Evolutionary conservation across 192 early-diverging fungal species (phyloP).

Genomic region (Coemansia sp.): DNA sequence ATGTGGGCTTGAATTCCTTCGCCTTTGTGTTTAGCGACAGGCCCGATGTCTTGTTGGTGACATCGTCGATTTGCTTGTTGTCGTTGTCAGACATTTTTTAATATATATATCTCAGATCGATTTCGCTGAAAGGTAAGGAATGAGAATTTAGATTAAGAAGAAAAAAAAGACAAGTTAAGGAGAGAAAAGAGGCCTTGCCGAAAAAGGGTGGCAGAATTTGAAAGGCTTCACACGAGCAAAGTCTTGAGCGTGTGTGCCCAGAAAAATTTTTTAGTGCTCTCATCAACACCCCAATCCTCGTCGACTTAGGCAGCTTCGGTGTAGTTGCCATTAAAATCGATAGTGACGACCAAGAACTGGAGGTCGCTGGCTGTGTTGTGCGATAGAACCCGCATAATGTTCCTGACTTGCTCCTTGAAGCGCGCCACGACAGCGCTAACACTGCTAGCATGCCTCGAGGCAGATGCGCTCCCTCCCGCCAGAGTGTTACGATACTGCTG

Average conservation of each 20-base stretch:
- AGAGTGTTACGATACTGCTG: constrained; percentile 41
- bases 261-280: neutral
- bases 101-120: neutral
- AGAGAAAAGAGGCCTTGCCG: neutral
- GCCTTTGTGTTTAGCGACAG: constrained; percentile 65
- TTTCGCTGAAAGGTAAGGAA: neutral
- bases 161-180: constrained; percentile 5
- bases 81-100: constrained; percentile 34
- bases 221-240: neutral
- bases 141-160: constrained; percentile 1
- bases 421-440: constrained; percentile 37
- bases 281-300: neutral
- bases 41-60: constrained; percentile 57
- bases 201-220: neutral
- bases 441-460: constrained; percentile 47
- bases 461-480: constrained; percentile 35
- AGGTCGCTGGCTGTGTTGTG: constrained; percentile 72
- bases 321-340: constrained; percentile 85
- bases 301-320: neutral
- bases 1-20: constrained; percentile 67
- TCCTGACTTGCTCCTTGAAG: constrained; percentile 59
- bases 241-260: neutral
- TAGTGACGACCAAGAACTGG: constrained; percentile 70
- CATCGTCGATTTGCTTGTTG: constrained; percentile 35
- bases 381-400: constrained; percentile 60